Evolutionary conservation across 2,329 filamentous ascomycete species (phyloP), one percentile per base, ranked within the genome.

Genomic region (Fusarium sp.): DNA sequence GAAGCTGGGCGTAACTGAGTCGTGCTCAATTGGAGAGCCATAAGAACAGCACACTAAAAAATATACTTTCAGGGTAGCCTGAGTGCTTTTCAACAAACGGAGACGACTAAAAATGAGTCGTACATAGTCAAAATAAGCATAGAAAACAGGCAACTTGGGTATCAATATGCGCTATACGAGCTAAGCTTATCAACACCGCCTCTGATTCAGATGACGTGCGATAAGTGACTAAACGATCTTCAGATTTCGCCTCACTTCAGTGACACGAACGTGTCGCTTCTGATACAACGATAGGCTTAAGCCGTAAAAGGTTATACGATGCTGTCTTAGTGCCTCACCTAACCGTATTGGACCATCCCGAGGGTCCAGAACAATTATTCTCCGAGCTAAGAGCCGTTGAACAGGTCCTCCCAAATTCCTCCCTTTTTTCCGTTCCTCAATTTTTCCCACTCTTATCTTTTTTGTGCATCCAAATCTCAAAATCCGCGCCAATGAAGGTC

Each of bases 281-380:
- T 65, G 54, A 46, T 47, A 51, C 37, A 60, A 34, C 18, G 55
- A 72, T 58, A 64, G 39, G 16, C 30, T 71, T 60, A 68, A 53
- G 43, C 72, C 70, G 16, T 28, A 74, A 75, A 39, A 23, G 72
- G 70, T 71, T 73, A 73, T 61, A 62, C 54, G 58, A 72, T 62
- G 43, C 34, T 63, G 63, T 55, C 68, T 69, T 55, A 68, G 62
- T 66, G 64, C 57, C 60, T 71, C 63, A 72, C 27, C 68, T 74
- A 73, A 68, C 71, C 69, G 52, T 39, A 61, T 73, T 59, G 15
- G 69, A 69, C 41, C 53, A 36, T 39, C 39, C 60, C 65, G 62
- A 44, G 27, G 52, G 60, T 58, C 61, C 62, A 66, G 61, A 73
- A 61, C 70, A 48, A 37, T 58, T 66, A 37, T 62, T 41, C 48